Evolutionary conservation across 352 stramenopile genomes (phyloP).

Genomic region (Plasmopara muralis): DNA sequence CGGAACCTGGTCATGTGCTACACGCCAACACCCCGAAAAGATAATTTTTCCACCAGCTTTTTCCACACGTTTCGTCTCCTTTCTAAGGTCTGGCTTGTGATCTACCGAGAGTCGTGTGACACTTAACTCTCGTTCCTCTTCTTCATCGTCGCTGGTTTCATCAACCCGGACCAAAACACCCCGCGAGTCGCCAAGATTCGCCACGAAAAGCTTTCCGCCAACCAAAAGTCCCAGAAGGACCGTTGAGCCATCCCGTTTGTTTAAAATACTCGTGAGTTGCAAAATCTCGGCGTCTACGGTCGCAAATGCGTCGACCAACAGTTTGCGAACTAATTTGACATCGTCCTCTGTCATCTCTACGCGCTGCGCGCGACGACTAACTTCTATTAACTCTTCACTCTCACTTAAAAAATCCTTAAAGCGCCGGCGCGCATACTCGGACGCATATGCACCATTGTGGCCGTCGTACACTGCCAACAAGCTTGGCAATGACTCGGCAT

Average conservation of each 20-base stretch:
- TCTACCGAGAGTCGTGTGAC: conserved; percentile 64
- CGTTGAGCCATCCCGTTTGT: conserved; percentile 71
- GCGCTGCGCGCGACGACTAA: conserved; percentile 34
- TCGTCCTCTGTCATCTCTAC: conserved; percentile 36
- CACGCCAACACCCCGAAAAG: conserved; percentile 76
- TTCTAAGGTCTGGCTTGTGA: conserved; percentile 68
- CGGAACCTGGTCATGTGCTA: conserved; percentile 67
- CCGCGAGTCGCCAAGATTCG: conserved; percentile 72
- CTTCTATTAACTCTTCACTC: conserved; percentile 38
- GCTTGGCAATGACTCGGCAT: conserved; percentile 39
- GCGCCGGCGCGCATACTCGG: conserved; percentile 49
- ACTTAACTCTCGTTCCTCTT: conserved; percentile 13
- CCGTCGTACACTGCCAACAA: conserved; percentile 67
- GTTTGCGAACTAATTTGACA: conserved; percentile 35
- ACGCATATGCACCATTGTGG: conserved; percentile 66
- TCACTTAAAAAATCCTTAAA: conserved; percentile 55
- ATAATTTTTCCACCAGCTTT: conserved; percentile 70
- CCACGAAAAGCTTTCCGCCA: conserved; percentile 66
- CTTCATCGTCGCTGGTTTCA: conserved; percentile 14
- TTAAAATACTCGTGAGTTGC: conserved; percentile 52
- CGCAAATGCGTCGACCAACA: conserved; percentile 54
- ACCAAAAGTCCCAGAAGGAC: conserved; percentile 66
- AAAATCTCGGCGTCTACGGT: conserved; percentile 69
- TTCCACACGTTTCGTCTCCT: conserved; percentile 52
- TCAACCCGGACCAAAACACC: conserved; percentile 39